These are phyloP conservation scores for Sarocladiaceae sp. DNA, from an alignment of 2,329 filamentous ascomycete genomes.

Conservation along the genomic window DNA sequence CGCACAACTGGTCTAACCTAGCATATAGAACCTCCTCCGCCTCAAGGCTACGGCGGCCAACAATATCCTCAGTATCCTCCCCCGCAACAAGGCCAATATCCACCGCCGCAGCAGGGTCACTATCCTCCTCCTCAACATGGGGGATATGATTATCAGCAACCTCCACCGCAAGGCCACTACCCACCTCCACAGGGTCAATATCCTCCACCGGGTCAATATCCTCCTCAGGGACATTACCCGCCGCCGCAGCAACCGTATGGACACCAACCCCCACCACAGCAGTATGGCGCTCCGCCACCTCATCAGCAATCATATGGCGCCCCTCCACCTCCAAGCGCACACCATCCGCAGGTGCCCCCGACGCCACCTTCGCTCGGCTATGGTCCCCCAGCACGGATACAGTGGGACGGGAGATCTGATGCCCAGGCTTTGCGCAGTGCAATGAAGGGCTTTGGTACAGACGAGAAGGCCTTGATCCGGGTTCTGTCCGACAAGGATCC, in stretches of 20 bases:
- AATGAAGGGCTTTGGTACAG: slow-evolving; percentile 91
- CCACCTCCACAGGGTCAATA: slow-evolving; percentile 26
- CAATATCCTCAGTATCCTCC: slow-evolving; percentile 24
- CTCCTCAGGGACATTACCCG: slow-evolving; percentile 26
- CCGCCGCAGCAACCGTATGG: slow-evolving; percentile 25
- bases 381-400: slow-evolving; percentile 60
- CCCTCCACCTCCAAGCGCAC: slow-evolving; percentile 26
- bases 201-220: slow-evolving; percentile 23
- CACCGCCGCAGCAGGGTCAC: slow-evolving; percentile 27
- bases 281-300: slow-evolving; percentile 31
- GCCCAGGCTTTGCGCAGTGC: slow-evolving; percentile 68
- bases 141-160: slow-evolving; percentile 22
- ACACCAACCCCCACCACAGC: slow-evolving; percentile 16
- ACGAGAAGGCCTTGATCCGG: slow-evolving; percentile 71
- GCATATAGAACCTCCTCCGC: slow-evolving; percentile 25
- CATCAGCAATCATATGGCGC: slow-evolving; percentile 29
- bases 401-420: slow-evolving; percentile 61
- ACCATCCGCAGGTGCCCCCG: slow-evolving; percentile 32
- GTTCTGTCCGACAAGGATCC: slow-evolving; percentile 69
- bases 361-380: slow-evolving; percentile 70
- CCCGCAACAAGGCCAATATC: slow-evolving; percentile 26
- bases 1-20: slow-evolving; percentile 13
- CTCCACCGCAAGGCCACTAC: slow-evolving; percentile 26
- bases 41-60: slow-evolving; percentile 34
- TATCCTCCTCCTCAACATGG: slow-evolving; percentile 20